Evolutionary conservation across 371 early-diverging fungal species (phyloP).

Genomic region (Syncephalis plumigaleata): DNA sequence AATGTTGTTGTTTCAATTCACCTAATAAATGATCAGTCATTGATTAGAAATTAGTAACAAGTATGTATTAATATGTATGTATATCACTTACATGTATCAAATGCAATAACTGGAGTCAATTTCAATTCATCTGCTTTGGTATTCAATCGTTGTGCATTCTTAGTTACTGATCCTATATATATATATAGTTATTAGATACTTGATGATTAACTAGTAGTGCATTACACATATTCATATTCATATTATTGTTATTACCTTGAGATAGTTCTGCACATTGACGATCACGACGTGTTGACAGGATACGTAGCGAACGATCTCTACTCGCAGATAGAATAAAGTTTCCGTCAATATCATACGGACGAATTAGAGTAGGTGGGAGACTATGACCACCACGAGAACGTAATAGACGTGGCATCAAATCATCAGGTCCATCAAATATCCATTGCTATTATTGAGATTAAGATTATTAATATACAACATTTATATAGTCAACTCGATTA

Average conservation of each 20-base stretch:
- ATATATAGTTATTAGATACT: background rate
- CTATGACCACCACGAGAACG: conserved; percentile 75
- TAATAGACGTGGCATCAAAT: conserved; percentile 48
- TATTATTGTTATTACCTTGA: conserved; percentile 47
- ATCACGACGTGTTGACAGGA: conserved; percentile 71
- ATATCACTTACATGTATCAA: conserved; percentile 36
- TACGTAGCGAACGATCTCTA: conserved; percentile 62
- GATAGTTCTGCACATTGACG: conserved; percentile 67
- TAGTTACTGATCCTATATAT: conserved; percentile 22
- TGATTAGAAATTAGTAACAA: too few species aligned
- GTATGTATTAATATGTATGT: too few species aligned
- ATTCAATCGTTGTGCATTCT: conserved; percentile 39
- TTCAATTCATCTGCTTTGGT: conserved; percentile 42
- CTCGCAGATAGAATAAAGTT: conserved; percentile 58
- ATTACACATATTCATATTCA: too few species aligned
- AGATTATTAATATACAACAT: too few species aligned
- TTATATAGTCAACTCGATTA: too few species aligned
- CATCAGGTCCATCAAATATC: conserved; percentile 79
- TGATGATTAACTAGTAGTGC: too few species aligned
- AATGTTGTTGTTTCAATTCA: conserved; percentile 40
- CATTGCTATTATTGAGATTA: conserved; percentile 40
- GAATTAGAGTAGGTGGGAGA: conserved; percentile 61
- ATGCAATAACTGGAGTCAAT: conserved; percentile 50
- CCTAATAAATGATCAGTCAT: too few species aligned
- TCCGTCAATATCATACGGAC: conserved; percentile 55